phyloP scores from a whole-genome alignment of 345 rosid species.

The Hibiscus tridactylites region DNA sequence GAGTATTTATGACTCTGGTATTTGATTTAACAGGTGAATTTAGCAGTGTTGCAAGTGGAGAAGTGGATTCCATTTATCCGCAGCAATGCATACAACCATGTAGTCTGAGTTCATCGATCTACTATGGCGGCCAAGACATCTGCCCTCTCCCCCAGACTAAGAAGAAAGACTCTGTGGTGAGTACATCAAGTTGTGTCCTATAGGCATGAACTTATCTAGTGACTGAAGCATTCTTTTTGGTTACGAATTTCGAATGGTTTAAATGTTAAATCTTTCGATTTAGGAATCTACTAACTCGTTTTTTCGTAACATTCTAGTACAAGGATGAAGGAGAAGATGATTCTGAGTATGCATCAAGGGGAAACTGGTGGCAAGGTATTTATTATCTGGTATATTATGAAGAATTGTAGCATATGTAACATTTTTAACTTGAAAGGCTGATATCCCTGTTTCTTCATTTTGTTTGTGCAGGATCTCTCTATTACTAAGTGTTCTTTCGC shows the following conservation, averaged over 20 bases:
- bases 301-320: slow-evolving; percentile 22
- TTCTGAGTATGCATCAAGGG: slow-evolving; percentile 69
- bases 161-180: slow-evolving; percentile 38
- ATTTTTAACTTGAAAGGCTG: background rate
- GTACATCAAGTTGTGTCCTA: slow-evolving; percentile 2
- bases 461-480: slow-evolving; percentile 43
- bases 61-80: slow-evolving; percentile 34
- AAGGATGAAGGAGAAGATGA: slow-evolving; percentile 74
- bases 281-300: slow-evolving; percentile 1
- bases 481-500: slow-evolving; percentile 32
- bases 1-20: background rate
- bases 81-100: slow-evolving; percentile 62
- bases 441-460: background rate
- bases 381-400: background rate
- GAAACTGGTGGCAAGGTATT: slow-evolving; percentile 95
- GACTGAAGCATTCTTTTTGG: background rate
- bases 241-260: background rate
- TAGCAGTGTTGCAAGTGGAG: slow-evolving; percentile 12
- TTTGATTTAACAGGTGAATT: background rate
- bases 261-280: background rate
- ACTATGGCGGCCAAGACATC: slow-evolving; percentile 72
- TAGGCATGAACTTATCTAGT: background rate
- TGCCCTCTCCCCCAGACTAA: slow-evolving; percentile 34
- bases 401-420: background rate
- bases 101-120: slow-evolving; percentile 74